Percentiles rank a stretch among this genome's conserved stretches.
Conservation (phyloP, 768 basidiomycete species). For the Cyclocybe aegerita region DNA sequence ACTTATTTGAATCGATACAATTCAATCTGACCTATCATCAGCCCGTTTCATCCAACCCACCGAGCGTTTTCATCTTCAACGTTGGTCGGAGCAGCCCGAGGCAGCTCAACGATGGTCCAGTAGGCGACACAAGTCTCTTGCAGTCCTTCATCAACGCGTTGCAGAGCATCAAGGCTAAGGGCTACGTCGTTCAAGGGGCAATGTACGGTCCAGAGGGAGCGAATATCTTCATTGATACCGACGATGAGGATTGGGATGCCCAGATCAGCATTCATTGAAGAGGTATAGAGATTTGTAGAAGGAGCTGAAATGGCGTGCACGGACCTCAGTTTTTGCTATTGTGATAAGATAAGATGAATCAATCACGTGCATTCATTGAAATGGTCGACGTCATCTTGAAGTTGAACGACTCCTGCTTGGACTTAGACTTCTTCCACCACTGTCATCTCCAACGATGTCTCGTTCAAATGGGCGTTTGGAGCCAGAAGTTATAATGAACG, state of each 20-base stretch:
- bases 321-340: no score
- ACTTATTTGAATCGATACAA: no score
- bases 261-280: background rate
- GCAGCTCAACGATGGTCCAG: background rate
- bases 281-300: background rate
- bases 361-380: no score
- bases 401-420: no score
- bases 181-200: constrained; percentile 1
- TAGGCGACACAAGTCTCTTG: background rate
- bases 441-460: constrained; percentile 22
- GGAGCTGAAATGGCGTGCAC: background rate
- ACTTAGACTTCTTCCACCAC: no score
- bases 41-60: no score
- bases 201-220: background rate
- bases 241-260: background rate
- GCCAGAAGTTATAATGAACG: constrained; percentile 67
- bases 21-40: no score
- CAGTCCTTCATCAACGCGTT: background rate
- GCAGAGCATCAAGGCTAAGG: background rate
- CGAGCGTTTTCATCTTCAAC: no score
- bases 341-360: no score
- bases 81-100: background rate
- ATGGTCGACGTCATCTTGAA: no score
- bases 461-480: constrained; percentile 55
- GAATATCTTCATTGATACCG: background rate